phyloP scores from a whole-genome alignment of 2,329 filamentous ascomycete genomes.

The Verticillium albo-atrum region DNA sequence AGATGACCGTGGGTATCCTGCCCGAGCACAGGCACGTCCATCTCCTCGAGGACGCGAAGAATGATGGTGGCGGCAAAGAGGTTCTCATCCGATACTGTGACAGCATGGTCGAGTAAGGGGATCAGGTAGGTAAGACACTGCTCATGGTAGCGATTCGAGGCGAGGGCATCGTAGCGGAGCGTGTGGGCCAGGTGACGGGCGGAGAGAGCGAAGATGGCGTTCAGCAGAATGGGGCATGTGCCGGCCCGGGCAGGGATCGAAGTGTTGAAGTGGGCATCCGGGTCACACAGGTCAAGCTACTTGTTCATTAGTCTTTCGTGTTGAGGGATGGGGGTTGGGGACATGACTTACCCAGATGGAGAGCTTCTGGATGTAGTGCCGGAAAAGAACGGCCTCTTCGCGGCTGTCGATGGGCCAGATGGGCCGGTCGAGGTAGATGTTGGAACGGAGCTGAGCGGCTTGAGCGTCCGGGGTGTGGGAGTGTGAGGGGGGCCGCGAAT shows the following conservation, averaged over 20 bases:
- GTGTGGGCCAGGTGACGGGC: slow-evolving; percentile 49
- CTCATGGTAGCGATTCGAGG: slow-evolving; percentile 48
- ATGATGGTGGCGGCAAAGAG: slow-evolving; percentile 53
- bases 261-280: slow-evolving; percentile 42
- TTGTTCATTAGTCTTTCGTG: not conserved
- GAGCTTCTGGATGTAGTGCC: slow-evolving; percentile 28
- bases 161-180: slow-evolving; percentile 39
- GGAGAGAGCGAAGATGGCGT: slow-evolving; percentile 53
- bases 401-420: slow-evolving; percentile 23
- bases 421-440: slow-evolving; percentile 12
- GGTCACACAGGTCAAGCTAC: slow-evolving; percentile 39
- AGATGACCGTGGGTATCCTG: slow-evolving; percentile 42
- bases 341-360: slow-evolving; percentile 26
- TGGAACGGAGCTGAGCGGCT: slow-evolving; percentile 5
- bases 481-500: slow-evolving; percentile 4
- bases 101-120: slow-evolving; percentile 36
- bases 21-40: slow-evolving; percentile 34
- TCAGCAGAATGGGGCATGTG: slow-evolving; percentile 45
- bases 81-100: slow-evolving; percentile 41
- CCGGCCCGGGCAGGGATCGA: slow-evolving; percentile 49
- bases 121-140: slow-evolving; percentile 47
- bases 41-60: slow-evolving; percentile 52
- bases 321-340: not conserved
- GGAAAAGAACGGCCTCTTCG: slow-evolving; percentile 26
- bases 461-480: slow-evolving; percentile 6